Conservation (phyloP, 2,329 filamentous ascomycete species). For the Tolypocladium tropicale region DNA sequence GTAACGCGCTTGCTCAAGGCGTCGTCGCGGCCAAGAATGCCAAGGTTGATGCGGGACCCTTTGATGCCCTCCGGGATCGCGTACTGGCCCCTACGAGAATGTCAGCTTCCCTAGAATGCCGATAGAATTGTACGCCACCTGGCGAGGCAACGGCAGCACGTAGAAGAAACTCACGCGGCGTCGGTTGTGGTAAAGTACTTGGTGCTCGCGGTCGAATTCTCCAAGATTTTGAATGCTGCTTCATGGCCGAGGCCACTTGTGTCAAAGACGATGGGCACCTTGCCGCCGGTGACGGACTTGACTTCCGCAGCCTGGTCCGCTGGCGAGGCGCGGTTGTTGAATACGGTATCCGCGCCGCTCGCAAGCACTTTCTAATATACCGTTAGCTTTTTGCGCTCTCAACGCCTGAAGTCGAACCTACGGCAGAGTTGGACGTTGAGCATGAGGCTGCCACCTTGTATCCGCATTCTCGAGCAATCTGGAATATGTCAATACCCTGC, state of each 20-base stretch:
- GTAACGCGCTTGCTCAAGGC: constrained; percentile 10
- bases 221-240: constrained; percentile 19
- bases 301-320: constrained; percentile 21
- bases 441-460: constrained; percentile 26
- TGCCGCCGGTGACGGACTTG: constrained; percentile 18
- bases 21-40: constrained; percentile 11
- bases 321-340: constrained; percentile 17
- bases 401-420: constrained; percentile 1
- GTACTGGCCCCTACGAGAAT: constrained; percentile 8
- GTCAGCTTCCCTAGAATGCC: not conserved
- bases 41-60: constrained; percentile 14
- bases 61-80: constrained; percentile 10
- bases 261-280: constrained; percentile 23
- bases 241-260: constrained; percentile 17
- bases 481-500: not conserved
- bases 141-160: not conserved
- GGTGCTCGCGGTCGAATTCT: constrained; percentile 8
- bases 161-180: constrained; percentile 16
- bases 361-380: constrained; percentile 12
- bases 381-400: not conserved
- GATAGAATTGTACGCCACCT: no score
- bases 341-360: constrained; percentile 20
- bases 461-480: constrained; percentile 23
- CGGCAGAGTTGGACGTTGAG: constrained; percentile 17
- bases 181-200: constrained; percentile 24